Evolutionary conservation across 345 rosid species (phyloP).

Genomic region (Citrus inodora): DNA sequence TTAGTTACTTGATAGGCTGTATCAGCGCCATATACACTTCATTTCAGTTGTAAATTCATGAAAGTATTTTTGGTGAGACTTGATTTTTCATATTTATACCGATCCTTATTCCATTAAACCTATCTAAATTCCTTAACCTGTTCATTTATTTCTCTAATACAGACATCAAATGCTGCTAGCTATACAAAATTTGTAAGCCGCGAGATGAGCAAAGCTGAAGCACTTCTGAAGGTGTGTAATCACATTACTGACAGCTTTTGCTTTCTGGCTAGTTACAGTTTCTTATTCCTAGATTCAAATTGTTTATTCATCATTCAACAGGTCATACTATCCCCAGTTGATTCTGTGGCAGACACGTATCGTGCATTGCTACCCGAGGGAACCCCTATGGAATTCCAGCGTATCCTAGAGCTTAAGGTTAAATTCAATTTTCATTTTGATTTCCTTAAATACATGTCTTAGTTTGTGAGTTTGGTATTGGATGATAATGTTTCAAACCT

Average conservation of each 20-base stretch:
- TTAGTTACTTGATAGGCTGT: not conserved
- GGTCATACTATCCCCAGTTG: conserved; percentile 94
- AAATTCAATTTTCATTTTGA: not conserved
- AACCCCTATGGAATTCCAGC: conserved; percentile 98
- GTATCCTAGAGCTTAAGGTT: conserved; percentile 94
- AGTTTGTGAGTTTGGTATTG: not conserved
- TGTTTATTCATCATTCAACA: conserved; percentile 20
- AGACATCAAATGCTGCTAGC: conserved; percentile 85
- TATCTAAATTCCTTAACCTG: not conserved
- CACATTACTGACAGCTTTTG: not conserved
- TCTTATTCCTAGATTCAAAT: not conserved
- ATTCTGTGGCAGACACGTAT: conserved; percentile 95
- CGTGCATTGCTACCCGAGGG: conserved; percentile 97
- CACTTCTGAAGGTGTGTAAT: conserved; percentile 81
- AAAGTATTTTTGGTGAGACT: not conserved
- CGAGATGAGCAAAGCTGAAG: conserved; percentile 99
- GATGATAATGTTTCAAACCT: not conserved
- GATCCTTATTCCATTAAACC: not conserved
- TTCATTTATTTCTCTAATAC: conserved; percentile 22
- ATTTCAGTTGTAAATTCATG: not conserved
- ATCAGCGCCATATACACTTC: not conserved
- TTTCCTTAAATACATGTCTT: not conserved
- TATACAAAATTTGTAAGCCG: conserved; percentile 95
- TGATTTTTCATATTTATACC: not conserved
- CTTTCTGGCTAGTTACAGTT: not conserved